These are phyloP conservation scores for Alternaria novae-zelandiae DNA, from an alignment of 2,329 filamentous ascomycete genomes.

Conservation along the genomic window DNA sequence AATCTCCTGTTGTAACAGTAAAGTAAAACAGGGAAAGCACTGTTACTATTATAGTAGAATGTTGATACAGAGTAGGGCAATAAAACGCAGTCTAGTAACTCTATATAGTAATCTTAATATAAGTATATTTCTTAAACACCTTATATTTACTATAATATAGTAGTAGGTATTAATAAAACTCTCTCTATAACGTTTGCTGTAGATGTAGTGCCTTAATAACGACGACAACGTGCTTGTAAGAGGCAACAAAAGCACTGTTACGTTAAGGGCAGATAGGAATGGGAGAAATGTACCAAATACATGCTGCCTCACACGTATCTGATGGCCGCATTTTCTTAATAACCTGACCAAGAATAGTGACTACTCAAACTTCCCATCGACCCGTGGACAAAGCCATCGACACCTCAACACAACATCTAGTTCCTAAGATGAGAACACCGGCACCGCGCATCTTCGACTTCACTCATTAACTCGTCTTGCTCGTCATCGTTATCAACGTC, in stretches of 20 bases:
- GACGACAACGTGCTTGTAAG: no score
- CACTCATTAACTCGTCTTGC: not conserved
- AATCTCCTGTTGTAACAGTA: not conserved
- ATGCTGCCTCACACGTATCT: not conserved
- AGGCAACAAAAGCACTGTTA: no score
- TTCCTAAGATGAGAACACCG: not conserved
- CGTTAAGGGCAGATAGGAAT: not conserved
- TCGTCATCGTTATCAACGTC: conserved; percentile 5
- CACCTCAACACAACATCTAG: not conserved
- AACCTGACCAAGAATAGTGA: not conserved
- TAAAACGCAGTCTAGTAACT: no score
- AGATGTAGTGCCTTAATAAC: not conserved
- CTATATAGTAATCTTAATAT: no score
- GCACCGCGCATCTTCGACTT: not conserved
- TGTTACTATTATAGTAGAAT: no score
- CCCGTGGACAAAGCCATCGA: not conserved
- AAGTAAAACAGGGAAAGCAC: not conserved
- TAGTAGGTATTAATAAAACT: no score
- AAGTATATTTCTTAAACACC: no score
- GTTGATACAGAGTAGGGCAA: no score
- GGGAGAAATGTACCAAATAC: not conserved
- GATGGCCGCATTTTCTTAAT: not conserved
- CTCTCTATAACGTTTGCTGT: no score
- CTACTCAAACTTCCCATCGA: not conserved
- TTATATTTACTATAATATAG: no score